Base-by-base conservation (phyloP, 2,329 filamentous ascomycete species). In the Hypoxylon sp. region DNA sequence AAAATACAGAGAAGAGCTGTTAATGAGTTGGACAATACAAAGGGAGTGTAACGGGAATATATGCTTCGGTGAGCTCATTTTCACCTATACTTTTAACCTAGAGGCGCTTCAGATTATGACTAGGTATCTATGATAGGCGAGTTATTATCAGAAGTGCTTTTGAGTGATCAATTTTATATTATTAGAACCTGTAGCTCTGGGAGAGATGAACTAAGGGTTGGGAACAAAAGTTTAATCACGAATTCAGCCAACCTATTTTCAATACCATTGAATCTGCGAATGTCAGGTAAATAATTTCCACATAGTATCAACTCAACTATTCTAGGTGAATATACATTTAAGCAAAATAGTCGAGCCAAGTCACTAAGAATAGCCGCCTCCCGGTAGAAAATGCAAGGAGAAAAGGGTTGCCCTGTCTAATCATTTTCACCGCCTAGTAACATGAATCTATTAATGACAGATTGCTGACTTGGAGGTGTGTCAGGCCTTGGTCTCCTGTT, bases 1-100 rank as follows among this genome's bases (percentile, higher is more conserved):
- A 78, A 76, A 26, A 79, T 79, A 76, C 32, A 73, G 24, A 75
- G 76, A 0, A 59, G 67, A 53, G 76, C 77, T 4, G 47, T 78
- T 43, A 8, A 19, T 17, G 37, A 43, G 19, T 20, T 4, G 11
- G 11, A 34, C 3, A 34, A 6, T 4, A 15, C 4, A 13, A 32
- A 34, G 13, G 32, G 32, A n/a, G 13, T 3, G 11, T 34, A 15
- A 15, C 11, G 11, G 11, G 13, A 34, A 34, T 34, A 34, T 15
- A 4, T 34, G 32, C 10, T 34, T 34, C 13, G 32, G 3, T 34
- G 15, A 15, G 32, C 32, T 34, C 3, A 34, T 34, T 4, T 34
- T 13, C 13, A 6, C 11, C 11, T 15, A 15, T 13, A 34, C 32
- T 34, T 34, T 34, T 15, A 15, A 34, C 15, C 10, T 15, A 15